A percentile compares a stretch with the other conserved stretches of the same genome.
Evolutionary conservation across 192 early-diverging fungal species (phyloP).

Genomic region (Entophlyctis luteolus): DNA sequence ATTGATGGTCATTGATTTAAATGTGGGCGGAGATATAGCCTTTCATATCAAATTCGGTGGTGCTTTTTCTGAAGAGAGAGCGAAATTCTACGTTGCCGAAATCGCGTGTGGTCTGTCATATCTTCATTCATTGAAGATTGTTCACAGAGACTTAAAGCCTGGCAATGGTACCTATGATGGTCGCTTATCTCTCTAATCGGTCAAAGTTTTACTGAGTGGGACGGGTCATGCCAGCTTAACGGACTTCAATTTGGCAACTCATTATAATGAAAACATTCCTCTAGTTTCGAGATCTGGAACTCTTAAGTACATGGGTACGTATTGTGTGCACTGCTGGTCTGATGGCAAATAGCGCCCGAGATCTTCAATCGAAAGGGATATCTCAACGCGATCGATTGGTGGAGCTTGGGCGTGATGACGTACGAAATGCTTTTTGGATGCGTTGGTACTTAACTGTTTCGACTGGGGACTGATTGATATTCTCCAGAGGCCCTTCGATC

Average conservation of each 20-base stretch:
- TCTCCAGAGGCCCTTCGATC: background rate
- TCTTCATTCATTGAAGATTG: conserved; percentile 77
- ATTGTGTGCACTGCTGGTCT: background rate
- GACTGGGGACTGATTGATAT: conserved; percentile 52
- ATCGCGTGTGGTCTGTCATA: conserved; percentile 75
- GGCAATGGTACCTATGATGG: conserved; percentile 59
- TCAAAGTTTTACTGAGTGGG: conserved; percentile 65
- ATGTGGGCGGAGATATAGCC: conserved; percentile 91
- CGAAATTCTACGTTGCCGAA: conserved; percentile 88
- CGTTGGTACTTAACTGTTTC: no score
- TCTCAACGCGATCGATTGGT: conserved; percentile 86
- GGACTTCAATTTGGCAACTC: conserved; percentile 94
- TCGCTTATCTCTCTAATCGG: background rate
- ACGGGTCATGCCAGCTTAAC: conserved; percentile 86
- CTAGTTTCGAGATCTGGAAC: conserved; percentile 85
- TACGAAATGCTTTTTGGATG: conserved; percentile 83
- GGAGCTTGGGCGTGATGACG: conserved; percentile 88
- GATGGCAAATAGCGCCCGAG: conserved; percentile 35
- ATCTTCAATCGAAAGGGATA: conserved; percentile 60
- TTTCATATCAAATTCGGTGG: conserved; percentile 77
- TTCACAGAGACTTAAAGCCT: conserved; percentile 93
- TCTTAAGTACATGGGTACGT: conserved; percentile 79
- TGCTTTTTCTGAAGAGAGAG: conserved; percentile 68
- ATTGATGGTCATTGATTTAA: conserved; percentile 93
- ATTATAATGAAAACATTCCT: conserved; percentile 60